Conservation (phyloP, 2,329 filamentous ascomycete genomes). For the Aureobasidium sp. region DNA sequence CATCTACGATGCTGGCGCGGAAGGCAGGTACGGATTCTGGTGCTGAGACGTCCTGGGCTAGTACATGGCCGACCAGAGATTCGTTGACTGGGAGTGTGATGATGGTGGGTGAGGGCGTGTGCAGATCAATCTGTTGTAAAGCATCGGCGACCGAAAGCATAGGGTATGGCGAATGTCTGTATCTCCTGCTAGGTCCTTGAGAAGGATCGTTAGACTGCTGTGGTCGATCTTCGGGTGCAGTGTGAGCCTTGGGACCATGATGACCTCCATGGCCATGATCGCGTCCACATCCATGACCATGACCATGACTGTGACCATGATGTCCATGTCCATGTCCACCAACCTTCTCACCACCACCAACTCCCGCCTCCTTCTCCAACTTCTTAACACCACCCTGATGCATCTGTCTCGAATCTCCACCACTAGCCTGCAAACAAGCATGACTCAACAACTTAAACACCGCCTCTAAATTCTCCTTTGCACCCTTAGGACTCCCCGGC, state of each 20-base stretch:
- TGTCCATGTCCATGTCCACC: slow-evolving; percentile 40
- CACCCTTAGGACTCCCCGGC: slow-evolving; percentile 91
- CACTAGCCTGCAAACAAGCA: slow-evolving; percentile 84
- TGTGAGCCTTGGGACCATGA: slow-evolving; percentile 58
- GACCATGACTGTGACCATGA: slow-evolving; percentile 25
- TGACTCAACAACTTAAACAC: slow-evolving; percentile 87
- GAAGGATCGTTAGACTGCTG: slow-evolving; percentile 52
- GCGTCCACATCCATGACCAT: background rate
- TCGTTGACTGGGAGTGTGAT: slow-evolving; percentile 55
- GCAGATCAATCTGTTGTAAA: slow-evolving; percentile 60
- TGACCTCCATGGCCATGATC: slow-evolving; percentile 41
- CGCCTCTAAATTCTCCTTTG: slow-evolving; percentile 84
- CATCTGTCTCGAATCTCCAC: slow-evolving; percentile 69
- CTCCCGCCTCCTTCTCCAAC: slow-evolving; percentile 74
- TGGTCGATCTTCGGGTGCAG: slow-evolving; percentile 51
- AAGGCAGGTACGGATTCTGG: slow-evolving; percentile 84
- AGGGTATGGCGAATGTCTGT: slow-evolving; percentile 82
- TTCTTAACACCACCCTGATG: slow-evolving; percentile 77
- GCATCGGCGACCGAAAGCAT: slow-evolving; percentile 86
- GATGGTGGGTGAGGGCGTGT: slow-evolving; percentile 59
- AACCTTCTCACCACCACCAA: slow-evolving; percentile 30
- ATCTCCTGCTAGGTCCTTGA: slow-evolving; percentile 57
- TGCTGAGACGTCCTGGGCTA: slow-evolving; percentile 77
- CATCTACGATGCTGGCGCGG: slow-evolving; percentile 91
- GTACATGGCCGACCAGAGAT: slow-evolving; percentile 63